phyloP scores from a whole-genome alignment of 1,139 yeast species.

The Yamadazyma pseudoaaseri region DNA sequence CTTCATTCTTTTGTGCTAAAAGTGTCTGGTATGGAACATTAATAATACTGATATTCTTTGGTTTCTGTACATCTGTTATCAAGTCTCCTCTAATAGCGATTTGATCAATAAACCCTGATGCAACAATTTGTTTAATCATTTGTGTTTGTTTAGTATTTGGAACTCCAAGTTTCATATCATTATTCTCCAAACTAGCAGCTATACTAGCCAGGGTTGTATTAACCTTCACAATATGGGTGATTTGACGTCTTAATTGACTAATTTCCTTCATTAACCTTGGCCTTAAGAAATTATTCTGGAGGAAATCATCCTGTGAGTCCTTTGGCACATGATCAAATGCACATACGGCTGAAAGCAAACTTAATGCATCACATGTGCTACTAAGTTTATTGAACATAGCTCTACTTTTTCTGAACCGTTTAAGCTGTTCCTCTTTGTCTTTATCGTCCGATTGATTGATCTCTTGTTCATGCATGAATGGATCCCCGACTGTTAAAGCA shows the following conservation, averaged over 20 bases:
- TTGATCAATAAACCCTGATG: conserved; percentile 92
- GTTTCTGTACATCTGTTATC: conserved; percentile 59
- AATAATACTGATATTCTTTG: conserved; percentile 58
- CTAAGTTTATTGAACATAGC: conserved; percentile 67
- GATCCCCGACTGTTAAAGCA: conserved; percentile 92
- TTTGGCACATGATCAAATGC: conserved; percentile 76
- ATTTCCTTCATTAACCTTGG: conserved; percentile 83
- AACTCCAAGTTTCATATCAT: conserved; percentile 57
- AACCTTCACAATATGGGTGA: conserved; percentile 68
- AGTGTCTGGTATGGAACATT: conserved; percentile 75
- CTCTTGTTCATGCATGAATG: conserved; percentile 74
- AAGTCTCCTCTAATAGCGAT: conserved; percentile 82
- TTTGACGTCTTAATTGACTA: conserved; percentile 72
- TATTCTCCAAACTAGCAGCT: conserved; percentile 42
- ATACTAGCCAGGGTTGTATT: conserved; percentile 59
- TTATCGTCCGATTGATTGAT: conserved; percentile 20
- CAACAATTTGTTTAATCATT: conserved; percentile 85
- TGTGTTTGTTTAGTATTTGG: conserved; percentile 71
- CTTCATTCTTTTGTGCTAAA: conserved; percentile 44
- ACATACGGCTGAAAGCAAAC: conserved; percentile 78
- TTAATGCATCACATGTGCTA: conserved; percentile 69
- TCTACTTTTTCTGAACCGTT: conserved; percentile 54
- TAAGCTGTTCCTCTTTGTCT: conserved; percentile 43
- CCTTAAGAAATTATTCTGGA: conserved; percentile 60
- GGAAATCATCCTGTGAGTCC: conserved; percentile 46